Base-by-base conservation (phyloP, 202 grass and related monocot species). In the Eragrostis tef region DNA sequence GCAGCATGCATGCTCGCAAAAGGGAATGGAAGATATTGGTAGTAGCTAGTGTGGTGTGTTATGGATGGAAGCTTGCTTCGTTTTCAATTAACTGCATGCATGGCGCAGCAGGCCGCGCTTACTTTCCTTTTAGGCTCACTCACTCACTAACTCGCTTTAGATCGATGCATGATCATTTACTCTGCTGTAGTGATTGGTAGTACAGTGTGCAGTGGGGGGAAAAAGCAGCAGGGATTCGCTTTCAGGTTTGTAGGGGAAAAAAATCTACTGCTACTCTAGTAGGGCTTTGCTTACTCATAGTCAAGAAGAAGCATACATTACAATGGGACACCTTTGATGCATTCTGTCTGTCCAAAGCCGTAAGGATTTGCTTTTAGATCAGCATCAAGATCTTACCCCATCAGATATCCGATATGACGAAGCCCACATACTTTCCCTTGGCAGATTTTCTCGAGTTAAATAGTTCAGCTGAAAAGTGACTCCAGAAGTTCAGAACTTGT, bases 11-110 rank as follows among this genome's bases (percentile, higher is more conserved):
- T 26, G 22, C 1, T 39, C 58, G 0, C 6, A 46, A 39, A 66
- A 52, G 45, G 27, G 60, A 65, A 11, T 64, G 34, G 34, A 39
- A 39, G 34, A 39, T 39, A 39, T 39, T 39, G 34, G 34, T 6
- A 39, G 34, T 39, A 39, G 34, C 34, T 5, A 39, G 34, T 39
- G 21, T 52, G 9, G 47, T 52, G 8, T 39, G n/a, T 31, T 26
- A 15, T 64, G 27, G 60, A 71, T 46, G 25, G 22, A 64, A 29
- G 43, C 20, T 89, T 89, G 78, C 78, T 89, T 89, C 73, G 42
- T 62, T 53, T 73, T 72, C 64, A 89, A 82, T 86, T 74, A 60
- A 86, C 71, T 81, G 75, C 41, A 13, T 63, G 34, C 44, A 34
- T 41, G 54, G 60, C 26, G 57, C 53, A 45, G 45, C 66, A 29